Evolutionary conservation across 208 protist species (phyloP).

Genomic region (Crithidia sp.): DNA sequence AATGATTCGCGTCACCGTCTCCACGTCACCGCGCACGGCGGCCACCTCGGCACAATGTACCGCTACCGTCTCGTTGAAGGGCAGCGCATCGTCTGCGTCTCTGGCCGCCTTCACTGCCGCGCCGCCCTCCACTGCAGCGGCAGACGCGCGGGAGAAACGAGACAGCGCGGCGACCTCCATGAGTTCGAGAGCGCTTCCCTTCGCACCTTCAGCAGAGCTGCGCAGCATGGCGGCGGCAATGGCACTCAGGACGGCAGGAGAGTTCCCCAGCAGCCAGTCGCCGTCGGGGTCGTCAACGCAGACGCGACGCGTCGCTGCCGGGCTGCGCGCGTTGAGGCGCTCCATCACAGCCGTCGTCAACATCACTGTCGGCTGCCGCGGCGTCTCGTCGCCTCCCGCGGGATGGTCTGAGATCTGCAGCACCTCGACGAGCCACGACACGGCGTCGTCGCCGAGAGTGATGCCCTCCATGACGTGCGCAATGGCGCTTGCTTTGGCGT

Average conservation of each 20-base stretch:
- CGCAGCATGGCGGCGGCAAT: conserved; percentile 50
- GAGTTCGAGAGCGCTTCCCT: conserved; percentile 39
- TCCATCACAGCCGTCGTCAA: conserved; percentile 10
- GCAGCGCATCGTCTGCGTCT: not conserved
- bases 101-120: not conserved
- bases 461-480: conserved; percentile 36
- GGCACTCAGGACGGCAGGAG: conserved; percentile 33
- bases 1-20: conserved; percentile 70
- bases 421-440: conserved; percentile 36
- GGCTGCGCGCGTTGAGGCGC: conserved; percentile 14
- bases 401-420: conserved; percentile 22
- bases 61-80: conserved; percentile 54
- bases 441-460: conserved; percentile 18
- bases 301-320: not conserved
- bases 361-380: not conserved
- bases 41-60: conserved; percentile 68
- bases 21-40: conserved; percentile 53
- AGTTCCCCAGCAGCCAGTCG: conserved; percentile 35
- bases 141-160: conserved; percentile 26
- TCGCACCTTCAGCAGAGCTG: conserved; percentile 11
- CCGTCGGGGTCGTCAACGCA: conserved; percentile 11
- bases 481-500: conserved; percentile 32
- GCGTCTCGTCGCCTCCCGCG: not conserved
- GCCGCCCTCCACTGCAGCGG: not conserved
- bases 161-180: conserved; percentile 47